Evolutionary conservation across 2,329 filamentous ascomycete species (phyloP), one percentile per base, ranked within the genome.

Genomic region (Zymoseptoria ardabiliae): DNA sequence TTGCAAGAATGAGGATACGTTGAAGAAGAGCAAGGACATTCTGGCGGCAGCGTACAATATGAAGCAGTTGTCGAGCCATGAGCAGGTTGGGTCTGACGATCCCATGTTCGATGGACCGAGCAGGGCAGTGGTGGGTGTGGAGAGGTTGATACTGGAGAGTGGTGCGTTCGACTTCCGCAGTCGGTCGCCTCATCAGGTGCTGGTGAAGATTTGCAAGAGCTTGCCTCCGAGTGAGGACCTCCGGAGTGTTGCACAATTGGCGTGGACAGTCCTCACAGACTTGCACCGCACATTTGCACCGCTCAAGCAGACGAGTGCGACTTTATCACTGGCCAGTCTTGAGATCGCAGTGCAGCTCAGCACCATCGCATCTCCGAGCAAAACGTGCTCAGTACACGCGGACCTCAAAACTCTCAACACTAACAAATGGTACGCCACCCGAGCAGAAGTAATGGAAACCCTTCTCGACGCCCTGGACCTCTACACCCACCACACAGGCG

Each of bases 1-100:
- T 2, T 97, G 93, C 80, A 99, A 99, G 77, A 91, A 95, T 52
- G 94, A 99, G 75, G 94, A 99, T 74, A 99, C 94, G 0, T 83
- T 97, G 66, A 99, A 99, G 77, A 97, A 97, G 78, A 96, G 91
- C 3, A 86, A 85, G 59, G 94, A 99, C 64, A 95, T 99, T 62
- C 80, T 97, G 17, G 95, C 91, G 60, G 91, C 92, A 0, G 88
- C 90, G 22, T 91, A 93, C 75, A 97, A 96, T 70, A 78, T 96
- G 45, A 94, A 91, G 75, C 83, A 79, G 75, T 71, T 83, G 69
- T 66, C 64, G 9, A 60, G 87, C 76, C 73, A 89, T 74, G 81
- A 91, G 75, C 75, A 88, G 73, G 72, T 87, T 45, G 88, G 88
- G 19, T 84, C 89, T 3, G 93, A 97, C 73, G 91, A 97, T 74